Conservation (phyloP, 805 yeast genomes). For the Candida nanaspora region DNA sequence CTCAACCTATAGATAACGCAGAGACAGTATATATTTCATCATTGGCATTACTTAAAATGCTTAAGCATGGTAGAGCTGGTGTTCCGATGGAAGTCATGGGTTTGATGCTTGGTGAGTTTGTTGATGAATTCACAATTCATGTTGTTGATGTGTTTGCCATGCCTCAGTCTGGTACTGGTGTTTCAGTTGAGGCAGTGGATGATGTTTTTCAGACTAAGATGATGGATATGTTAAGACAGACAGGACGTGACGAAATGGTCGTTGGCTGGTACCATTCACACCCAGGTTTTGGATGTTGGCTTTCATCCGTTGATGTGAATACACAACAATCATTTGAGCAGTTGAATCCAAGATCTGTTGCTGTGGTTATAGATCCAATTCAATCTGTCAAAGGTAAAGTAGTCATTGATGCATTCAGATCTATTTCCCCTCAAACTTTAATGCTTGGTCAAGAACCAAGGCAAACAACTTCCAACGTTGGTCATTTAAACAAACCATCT, state of each 20-base stretch:
- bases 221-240: slow-evolving; percentile 99
- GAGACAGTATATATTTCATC: slow-evolving; percentile 97
- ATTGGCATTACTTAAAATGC: slow-evolving; percentile 89
- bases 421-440: slow-evolving; percentile 78
- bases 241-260: slow-evolving; percentile 98
- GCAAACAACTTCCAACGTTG: slow-evolving; percentile 93
- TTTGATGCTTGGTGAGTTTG: slow-evolving; percentile 95
- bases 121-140: slow-evolving; percentile 93
- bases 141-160: slow-evolving; percentile 98
- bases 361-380: slow-evolving; percentile 97
- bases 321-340: slow-evolving; percentile 98
- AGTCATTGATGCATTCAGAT: slow-evolving; percentile 95
- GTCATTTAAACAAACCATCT: slow-evolving; percentile 90
- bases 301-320: slow-evolving; percentile 93
- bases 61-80: slow-evolving; percentile 94
- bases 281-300: slow-evolving; percentile 99
- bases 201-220: slow-evolving; percentile 97
- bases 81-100: slow-evolving; percentile 88
- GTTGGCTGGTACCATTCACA: slow-evolving; percentile 99
- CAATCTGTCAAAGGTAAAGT: slow-evolving; percentile 98
- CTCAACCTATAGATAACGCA: slow-evolving; percentile 86
- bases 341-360: slow-evolving; percentile 91
- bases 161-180: slow-evolving; percentile 98
- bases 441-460: slow-evolving; percentile 98
- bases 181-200: slow-evolving; percentile 97